Evolutionary conservation across 345 rosid genomes (phyloP).

Genomic region (Syzygium aromaticum): DNA sequence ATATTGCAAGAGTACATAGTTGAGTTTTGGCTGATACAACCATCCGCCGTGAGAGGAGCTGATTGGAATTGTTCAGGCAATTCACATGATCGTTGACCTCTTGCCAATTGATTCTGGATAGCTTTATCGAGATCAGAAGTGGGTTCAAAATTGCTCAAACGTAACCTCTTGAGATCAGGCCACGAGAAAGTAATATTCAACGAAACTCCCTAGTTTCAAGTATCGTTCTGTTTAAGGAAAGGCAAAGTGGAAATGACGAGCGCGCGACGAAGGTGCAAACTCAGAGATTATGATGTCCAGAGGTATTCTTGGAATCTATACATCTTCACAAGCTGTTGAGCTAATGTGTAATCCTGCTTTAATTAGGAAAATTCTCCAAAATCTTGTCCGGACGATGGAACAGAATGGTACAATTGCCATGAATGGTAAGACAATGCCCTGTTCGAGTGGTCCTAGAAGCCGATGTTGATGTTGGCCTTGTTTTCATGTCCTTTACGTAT

Average conservation of each 20-base stretch:
- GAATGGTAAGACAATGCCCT: not conserved
- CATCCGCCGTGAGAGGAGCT: too few species aligned
- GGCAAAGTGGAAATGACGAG: not conserved
- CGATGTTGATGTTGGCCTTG: not conserved
- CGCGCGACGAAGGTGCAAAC: not conserved
- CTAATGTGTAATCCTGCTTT: not conserved
- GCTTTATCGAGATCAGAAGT: too few species aligned
- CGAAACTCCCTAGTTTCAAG: not conserved
- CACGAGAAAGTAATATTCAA: not conserved
- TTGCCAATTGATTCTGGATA: too few species aligned
- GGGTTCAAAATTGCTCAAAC: not conserved
- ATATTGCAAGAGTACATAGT: too few species aligned
- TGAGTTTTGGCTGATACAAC: too few species aligned
- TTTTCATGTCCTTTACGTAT: not conserved
- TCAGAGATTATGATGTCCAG: not conserved
- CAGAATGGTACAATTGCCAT: not conserved
- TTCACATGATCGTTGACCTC: too few species aligned
- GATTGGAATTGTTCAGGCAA: too few species aligned
- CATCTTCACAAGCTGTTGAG: not conserved
- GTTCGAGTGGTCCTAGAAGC: not conserved
- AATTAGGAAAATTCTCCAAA: not conserved
- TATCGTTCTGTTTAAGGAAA: not conserved
- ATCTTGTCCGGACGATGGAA: not conserved
- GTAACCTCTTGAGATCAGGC: not conserved
- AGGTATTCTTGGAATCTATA: not conserved